phyloP scores from a whole-genome alignment of 768 basidiomycete genomes.

The Tulasnella sp. region DNA sequence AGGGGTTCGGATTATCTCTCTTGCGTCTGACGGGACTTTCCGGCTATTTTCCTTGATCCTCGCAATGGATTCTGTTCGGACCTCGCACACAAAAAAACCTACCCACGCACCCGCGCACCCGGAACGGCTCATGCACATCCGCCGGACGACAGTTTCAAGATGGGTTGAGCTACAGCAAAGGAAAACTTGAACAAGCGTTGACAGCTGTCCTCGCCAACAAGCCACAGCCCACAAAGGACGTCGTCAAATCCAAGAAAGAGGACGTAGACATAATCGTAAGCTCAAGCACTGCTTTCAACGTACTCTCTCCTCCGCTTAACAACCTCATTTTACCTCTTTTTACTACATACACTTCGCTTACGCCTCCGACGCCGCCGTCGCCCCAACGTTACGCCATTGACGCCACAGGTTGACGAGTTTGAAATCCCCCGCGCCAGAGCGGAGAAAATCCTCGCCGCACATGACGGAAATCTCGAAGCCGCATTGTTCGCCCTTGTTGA shows the following conservation, averaged over 20 bases:
- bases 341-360: background rate
- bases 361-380: background rate
- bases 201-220: background rate
- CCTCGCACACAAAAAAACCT: background rate
- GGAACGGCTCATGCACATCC: background rate
- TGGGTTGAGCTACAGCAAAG: conserved; percentile 8
- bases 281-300: background rate
- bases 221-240: conserved; percentile 9
- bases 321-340: background rate
- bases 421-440: conserved; percentile 12
- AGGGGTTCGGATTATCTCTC: background rate
- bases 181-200: conserved; percentile 12
- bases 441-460: conserved; percentile 8
- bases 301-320: background rate
- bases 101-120: background rate
- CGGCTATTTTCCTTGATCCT: background rate
- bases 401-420: conserved; percentile 12
- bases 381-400: background rate
- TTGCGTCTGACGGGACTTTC: background rate
- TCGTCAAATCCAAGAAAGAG: conserved; percentile 11
- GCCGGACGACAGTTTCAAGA: conserved; percentile 8
- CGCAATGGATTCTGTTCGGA: background rate
- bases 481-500: background rate
- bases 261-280: conserved; percentile 13
- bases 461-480: conserved; percentile 3